Conservation (phyloP, 768 basidiomycete genomes). For the Amyloporia xantha region DNA sequence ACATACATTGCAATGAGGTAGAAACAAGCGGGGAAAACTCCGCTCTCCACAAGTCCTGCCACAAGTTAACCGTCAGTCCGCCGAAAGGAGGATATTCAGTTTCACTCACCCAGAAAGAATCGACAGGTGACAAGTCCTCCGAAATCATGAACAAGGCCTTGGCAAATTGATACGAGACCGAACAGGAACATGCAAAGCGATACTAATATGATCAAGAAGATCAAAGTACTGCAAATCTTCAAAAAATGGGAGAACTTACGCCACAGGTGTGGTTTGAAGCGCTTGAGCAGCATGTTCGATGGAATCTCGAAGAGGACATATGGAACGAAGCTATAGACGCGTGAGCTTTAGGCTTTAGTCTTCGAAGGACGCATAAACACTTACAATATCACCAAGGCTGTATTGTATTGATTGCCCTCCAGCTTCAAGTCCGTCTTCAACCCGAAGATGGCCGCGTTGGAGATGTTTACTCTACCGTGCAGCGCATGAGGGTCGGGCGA, state of each 20-base stretch:
- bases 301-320: constrained; percentile 32
- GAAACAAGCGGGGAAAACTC: constrained; percentile 23
- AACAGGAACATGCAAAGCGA: constrained; percentile 31
- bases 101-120: constrained; percentile 27
- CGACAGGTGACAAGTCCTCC: constrained; percentile 32
- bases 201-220: constrained; percentile 18
- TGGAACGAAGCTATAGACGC: constrained; percentile 28
- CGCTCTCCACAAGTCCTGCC: constrained; percentile 21
- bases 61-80: constrained; percentile 5
- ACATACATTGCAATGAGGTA: constrained; percentile 5
- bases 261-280: constrained; percentile 31
- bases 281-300: constrained; percentile 27
- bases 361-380: no score
- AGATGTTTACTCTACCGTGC: constrained; percentile 24
- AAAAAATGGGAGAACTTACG: constrained; percentile 11
- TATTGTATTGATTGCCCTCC: constrained; percentile 23
- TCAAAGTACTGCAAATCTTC: background rate
- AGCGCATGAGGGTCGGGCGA: background rate
- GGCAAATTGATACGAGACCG: constrained; percentile 30
- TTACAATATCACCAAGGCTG: constrained; percentile 28
- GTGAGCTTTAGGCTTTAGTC: no score
- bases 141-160: constrained; percentile 26
- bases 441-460: constrained; percentile 26
- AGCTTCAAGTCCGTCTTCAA: constrained; percentile 24
- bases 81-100: constrained; percentile 4